These are phyloP conservation scores for Leishmania aethiopica DNA, from an alignment of 208 protist genomes.

Conservation along the genomic window DNA sequence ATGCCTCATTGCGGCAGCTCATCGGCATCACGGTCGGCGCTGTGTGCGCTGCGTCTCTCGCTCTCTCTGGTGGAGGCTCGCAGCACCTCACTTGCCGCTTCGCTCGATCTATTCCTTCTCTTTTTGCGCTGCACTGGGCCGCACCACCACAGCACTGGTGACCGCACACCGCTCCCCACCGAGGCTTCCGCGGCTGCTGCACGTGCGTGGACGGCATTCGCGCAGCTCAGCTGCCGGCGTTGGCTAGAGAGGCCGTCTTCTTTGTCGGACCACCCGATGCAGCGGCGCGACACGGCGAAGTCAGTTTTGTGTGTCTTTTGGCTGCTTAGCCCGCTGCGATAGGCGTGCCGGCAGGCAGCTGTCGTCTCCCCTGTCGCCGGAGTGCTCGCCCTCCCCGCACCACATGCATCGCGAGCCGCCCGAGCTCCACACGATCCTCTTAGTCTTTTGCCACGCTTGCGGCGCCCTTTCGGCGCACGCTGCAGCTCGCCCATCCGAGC, in stretches of 20 bases:
- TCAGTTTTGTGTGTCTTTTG: background rate
- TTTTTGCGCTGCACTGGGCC: background rate
- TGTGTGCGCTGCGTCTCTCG: background rate
- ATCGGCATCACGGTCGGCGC: too few species aligned
- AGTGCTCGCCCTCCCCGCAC: background rate
- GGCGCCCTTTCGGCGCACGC: background rate
- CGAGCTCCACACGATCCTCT: background rate
- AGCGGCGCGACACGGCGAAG: background rate
- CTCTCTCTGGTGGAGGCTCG: background rate
- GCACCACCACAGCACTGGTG: background rate
- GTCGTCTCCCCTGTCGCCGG: background rate
- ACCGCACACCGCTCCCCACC: background rate
- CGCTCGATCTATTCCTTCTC: background rate
- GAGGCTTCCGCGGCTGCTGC: background rate
- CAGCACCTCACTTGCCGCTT: background rate
- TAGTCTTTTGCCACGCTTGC: background rate
- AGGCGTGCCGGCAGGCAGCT: background rate
- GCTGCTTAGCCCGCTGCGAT: background rate
- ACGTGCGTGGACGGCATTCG: background rate
- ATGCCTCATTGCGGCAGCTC: too few species aligned
- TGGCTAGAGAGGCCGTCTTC: background rate
- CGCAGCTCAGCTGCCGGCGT: background rate
- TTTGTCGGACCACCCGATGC: background rate
- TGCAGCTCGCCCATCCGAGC: background rate
- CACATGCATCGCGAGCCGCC: background rate